Conservation (phyloP, 2,329 filamentous ascomycete species). For the Pseudogymnoascus sp. region DNA sequence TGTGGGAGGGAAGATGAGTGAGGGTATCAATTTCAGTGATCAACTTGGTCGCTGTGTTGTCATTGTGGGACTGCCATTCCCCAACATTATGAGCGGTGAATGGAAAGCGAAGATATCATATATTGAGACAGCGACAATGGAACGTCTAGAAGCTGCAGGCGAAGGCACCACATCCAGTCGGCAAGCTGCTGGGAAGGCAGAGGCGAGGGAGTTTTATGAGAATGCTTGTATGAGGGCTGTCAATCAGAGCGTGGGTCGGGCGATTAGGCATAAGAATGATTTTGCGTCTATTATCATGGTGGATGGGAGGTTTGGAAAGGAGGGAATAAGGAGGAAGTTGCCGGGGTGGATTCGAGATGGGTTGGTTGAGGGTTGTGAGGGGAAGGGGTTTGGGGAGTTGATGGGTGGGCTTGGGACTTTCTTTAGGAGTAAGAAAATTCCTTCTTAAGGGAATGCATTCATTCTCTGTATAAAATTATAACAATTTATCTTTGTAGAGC, state of each 20-base stretch:
- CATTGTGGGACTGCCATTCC: conserved; percentile 87
- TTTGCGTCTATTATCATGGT: conserved; percentile 85
- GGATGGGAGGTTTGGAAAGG: conserved; percentile 68
- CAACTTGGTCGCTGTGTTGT: conserved; percentile 79
- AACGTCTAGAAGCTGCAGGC: conserved; percentile 26
- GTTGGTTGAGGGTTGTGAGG: conserved; percentile 43
- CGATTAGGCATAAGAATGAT: conserved; percentile 79
- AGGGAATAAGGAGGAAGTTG: conserved; percentile 67
- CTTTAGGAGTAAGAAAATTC: conserved; percentile 43
- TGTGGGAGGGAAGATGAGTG: conserved; percentile 87
- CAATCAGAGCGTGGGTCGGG: conserved; percentile 91
- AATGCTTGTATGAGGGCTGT: conserved; percentile 95
- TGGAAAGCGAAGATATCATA: conserved; percentile 91
- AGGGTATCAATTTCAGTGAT: conserved; percentile 98
- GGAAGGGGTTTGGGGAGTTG: conserved; percentile 45
- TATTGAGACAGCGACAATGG: conserved; percentile 54
- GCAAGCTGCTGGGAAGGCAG: conserved; percentile 36
- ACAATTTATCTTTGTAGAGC: neutral
- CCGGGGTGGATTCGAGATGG: conserved; percentile 82
- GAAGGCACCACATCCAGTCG: conserved; percentile 6
- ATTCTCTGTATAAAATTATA: neutral
- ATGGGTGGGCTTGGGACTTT: conserved; percentile 51
- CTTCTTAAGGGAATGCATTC: neutral
- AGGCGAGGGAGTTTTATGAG: conserved; percentile 76
- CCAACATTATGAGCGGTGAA: conserved; percentile 79